Base-by-base conservation (phyloP, 1,139 yeast genomes). In the Blastobotrys raffinosifermentans region DNA sequence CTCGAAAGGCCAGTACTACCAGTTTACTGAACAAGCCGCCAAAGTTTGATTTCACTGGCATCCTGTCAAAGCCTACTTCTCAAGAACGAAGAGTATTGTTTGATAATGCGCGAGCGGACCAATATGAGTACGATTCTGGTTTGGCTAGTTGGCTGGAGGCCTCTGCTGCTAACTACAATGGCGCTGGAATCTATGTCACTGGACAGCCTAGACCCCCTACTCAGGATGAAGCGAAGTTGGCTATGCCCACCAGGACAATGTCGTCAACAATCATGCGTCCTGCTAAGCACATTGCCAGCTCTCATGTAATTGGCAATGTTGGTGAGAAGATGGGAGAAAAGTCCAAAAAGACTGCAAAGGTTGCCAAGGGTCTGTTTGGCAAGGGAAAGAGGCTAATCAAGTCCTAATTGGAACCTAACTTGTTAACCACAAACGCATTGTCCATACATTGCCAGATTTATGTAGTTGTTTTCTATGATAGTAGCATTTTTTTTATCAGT, bases 321-420 rank as follows among this genome's bases (percentile, higher is more conserved):
- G 61, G 65, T 3, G 64, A 58, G 37, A n/a, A n/a, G n/a, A 59
- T 61, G 6, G 27, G 27, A n/a, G 27, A 25, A 14, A 25, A 6
- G 7, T 8, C 14, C 11, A 25, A 8, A 25, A 58, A 58, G 49
- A 47, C 58, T 6, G 38, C 56, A 22, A 53, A 50, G 43, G 54
- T 51, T 29, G 64, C 66, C n/a, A 55, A 54, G 44, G 60, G 63
- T 19, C 45, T 62, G 31, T 54, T 62, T 43, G 64, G 63, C 15
- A 55, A 52, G 43, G 61, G 60, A 19, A 50, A 46, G 37, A 55
- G 55, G 45, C 44, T 59, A 14, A 50, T 55, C 33, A 45, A 49
- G 32, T 32, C 48, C 3, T 37, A 37, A 29, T 35, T 17, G 21
- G 16, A 18, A 10, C 18, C 3, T 8, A 39, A n/a, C n/a, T n/a